These are phyloP conservation scores for Diaporthe amygdali DNA, from an alignment of 2,329 filamentous ascomycete genomes.

Conservation along the genomic window DNA sequence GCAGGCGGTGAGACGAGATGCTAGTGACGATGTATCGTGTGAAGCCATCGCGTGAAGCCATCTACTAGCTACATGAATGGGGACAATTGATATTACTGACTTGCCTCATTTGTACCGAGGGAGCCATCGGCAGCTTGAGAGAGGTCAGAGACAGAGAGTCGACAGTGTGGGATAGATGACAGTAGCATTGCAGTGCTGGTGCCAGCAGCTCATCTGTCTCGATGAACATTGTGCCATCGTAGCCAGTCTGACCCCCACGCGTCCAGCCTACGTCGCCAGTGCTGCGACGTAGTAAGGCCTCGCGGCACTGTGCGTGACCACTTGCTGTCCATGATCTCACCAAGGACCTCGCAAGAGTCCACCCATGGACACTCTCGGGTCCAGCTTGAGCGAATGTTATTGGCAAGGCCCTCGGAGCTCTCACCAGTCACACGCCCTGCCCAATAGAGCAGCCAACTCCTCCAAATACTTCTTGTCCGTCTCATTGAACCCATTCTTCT, in stretches of 20 bases:
- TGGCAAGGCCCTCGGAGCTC: neutral
- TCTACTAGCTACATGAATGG: neutral
- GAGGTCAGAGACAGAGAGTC: neutral
- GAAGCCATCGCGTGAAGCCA: neutral
- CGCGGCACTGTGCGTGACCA: neutral
- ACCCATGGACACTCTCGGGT: neutral
- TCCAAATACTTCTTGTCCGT: constrained; percentile 72
- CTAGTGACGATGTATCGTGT: neutral
- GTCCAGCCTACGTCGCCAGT: neutral
- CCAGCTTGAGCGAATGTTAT: neutral
- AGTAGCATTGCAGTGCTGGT: neutral
- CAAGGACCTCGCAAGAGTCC: neutral
- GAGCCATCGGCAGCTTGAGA: neutral
- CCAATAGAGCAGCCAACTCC: constrained; percentile 65
- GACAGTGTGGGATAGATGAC: neutral
- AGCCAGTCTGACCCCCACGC: neutral
- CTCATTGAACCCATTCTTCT: constrained; percentile 69
- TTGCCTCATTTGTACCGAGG: neutral
- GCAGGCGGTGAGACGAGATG: neutral
- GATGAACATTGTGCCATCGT: neutral
- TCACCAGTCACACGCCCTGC: constrained; percentile 69
- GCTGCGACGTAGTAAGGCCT: constrained; percentile 28
- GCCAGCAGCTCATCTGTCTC: neutral
- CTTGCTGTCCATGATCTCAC: neutral
- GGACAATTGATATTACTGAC: neutral